phyloP scores from a whole-genome alignment of 1,284 basidiomycete genomes.

The Cutaneotrichosporon curvatum region DNA sequence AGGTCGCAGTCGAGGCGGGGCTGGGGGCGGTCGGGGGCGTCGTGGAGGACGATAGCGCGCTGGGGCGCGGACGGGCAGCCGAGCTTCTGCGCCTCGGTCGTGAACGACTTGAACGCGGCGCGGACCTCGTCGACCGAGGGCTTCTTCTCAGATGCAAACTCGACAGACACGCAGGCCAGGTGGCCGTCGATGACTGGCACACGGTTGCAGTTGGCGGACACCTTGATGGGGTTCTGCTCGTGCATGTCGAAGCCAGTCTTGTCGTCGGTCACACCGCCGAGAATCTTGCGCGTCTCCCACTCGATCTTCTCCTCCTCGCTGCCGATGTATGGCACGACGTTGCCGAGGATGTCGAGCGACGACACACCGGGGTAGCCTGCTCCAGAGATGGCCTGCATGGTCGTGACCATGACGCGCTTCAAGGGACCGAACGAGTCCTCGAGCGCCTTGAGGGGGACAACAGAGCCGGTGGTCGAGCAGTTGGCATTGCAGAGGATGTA shows the following conservation, averaged over 20 bases:
- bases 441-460: conserved; percentile 86
- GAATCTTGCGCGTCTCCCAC: conserved; percentile 96
- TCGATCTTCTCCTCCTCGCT: conserved; percentile 93
- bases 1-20: conserved; percentile 85
- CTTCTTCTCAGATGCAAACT: conserved; percentile 65
- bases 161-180: conserved; percentile 76
- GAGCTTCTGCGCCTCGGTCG: conserved; percentile 69
- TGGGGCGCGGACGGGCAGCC: conserved; percentile 79
- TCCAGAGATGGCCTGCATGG: conserved; percentile 96
- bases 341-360: conserved; percentile 88
- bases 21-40: conserved; percentile 88
- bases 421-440: conserved; percentile 89
- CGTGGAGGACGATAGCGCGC: conserved; percentile 84
- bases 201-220: conserved; percentile 86
- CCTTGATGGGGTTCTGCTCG: conserved; percentile 63
- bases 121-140: conserved; percentile 83
- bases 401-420: conserved; percentile 83
- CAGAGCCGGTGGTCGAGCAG: conserved; percentile 91
- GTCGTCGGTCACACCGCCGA: conserved; percentile 65
- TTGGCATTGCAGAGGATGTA: conserved; percentile 99
- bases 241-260: conserved; percentile 76
- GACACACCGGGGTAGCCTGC: conserved; percentile 93
- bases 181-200: conserved; percentile 92
- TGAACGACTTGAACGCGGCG: conserved; percentile 68
- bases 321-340: conserved; percentile 88